Base-by-base conservation (phyloP, 2,329 filamentous ascomycete genomes). In the Microsporum audouinii region DNA sequence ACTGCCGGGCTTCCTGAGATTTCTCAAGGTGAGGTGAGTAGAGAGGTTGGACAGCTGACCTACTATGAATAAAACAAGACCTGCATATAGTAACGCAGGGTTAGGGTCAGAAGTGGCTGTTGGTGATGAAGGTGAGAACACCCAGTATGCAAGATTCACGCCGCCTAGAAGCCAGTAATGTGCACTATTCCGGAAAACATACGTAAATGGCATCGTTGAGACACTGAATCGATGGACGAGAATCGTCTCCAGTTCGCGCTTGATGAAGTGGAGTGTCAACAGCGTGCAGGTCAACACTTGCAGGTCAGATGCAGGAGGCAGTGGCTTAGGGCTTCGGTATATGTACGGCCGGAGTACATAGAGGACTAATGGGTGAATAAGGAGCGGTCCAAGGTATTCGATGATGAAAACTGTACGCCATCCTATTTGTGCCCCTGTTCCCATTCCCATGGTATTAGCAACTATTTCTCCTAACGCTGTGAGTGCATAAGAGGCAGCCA, bases 321-420 rank as follows among this genome's bases (percentile, higher is more conserved):
- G 78, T 70, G 69, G 74, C 71, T 68, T 77, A 65, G 76, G 73
- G 63, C 75, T 79, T 65, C 79, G 79, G 77, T 90, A 91, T 68
- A 91, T 78, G 72, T 87, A 85, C 29, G 88, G 84, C 57, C 91
- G 88, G 60, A 66, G 78, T 67, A 82, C 75, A 73, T 83, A 85
- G 73, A 91, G 78, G 72, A 87, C 80, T 68, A 89, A 79, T 51
- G 84, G 83, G 78, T 96, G 91, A 77, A 97, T 88, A 69, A 96
- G 76, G 69, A 97, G 82, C 4, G 94, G 94, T 2, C 94, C 94
- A 66, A 94, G 77, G 75, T 99, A 99, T 77, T 99, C 94, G 78
- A 96, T 86, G 65, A 96, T 78, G 80, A 92, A 99, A 73, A 97
- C 92, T 63, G 89, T 94, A 65, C 85, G 86, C 94, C 94, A 99